phyloP scores from a whole-genome alignment of 495 filamentous ascomycete genomes.

The Margaritispora aquatica region DNA sequence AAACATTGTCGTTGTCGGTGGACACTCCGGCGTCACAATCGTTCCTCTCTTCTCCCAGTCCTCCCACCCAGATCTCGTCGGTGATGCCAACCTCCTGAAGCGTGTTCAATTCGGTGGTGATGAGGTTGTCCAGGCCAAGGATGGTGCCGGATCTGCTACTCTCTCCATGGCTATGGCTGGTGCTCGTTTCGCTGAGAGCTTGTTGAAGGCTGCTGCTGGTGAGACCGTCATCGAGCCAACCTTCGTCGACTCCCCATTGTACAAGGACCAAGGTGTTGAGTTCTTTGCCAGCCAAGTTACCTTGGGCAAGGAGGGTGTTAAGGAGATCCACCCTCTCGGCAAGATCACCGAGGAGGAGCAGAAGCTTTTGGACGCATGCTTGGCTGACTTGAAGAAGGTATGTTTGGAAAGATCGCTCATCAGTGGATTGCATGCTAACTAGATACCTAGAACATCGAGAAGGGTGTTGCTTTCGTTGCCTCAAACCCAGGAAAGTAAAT shows the following conservation, averaged over 20 bases:
- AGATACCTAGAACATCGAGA: conserved; percentile 42
- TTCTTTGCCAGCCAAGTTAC: conserved; percentile 94
- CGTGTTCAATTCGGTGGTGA: conserved; percentile 99
- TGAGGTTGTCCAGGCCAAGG: conserved; percentile 99
- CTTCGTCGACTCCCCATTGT: conserved; percentile 93
- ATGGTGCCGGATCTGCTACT: conserved; percentile 94
- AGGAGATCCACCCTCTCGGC: conserved; percentile 85
- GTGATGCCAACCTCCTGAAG: conserved; percentile 72
- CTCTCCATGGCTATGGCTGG: conserved; percentile 99
- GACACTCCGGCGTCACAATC: conserved; percentile 96
- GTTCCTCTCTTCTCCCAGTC: conserved; percentile 96
- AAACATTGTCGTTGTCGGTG: conserved; percentile 92
- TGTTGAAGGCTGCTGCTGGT: conserved; percentile 88
- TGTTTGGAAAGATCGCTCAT: not conserved
- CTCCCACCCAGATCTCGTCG: conserved; percentile 72
- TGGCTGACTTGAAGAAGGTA: conserved; percentile 77
- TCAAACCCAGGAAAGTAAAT: conserved; percentile 49
- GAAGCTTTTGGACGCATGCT: conserved; percentile 77
- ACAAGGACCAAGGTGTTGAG: conserved; percentile 92
- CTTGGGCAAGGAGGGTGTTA: conserved; percentile 91
- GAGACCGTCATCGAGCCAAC: conserved; percentile 95
- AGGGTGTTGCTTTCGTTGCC: conserved; percentile 47
- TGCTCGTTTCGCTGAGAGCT: conserved; percentile 91
- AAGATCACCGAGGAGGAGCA: conserved; percentile 77
- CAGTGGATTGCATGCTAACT: not conserved